Percentiles rank a stretch among this genome's conserved stretches.
phyloP scores from a whole-genome alignment of 176 grass and related monocot species.

The Carex cristatella region DNA sequence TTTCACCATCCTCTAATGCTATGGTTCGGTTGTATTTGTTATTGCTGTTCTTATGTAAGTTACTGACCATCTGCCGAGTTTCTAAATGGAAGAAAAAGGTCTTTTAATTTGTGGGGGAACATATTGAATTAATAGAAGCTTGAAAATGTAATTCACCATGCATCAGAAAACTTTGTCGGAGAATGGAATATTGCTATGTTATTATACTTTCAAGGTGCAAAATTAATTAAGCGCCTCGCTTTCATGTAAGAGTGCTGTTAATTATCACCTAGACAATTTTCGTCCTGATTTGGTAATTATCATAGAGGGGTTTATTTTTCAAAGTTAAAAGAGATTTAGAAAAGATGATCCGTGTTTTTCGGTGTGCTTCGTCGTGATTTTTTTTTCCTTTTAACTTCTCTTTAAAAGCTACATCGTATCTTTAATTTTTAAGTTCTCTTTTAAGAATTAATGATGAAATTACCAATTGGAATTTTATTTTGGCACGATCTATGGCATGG shows the following conservation, averaged over 20 bases:
- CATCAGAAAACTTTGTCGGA: not conserved
- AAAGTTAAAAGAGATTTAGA: too few relatives aligned
- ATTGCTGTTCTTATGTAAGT: conserved; percentile 5
- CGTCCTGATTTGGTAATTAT: too few relatives aligned
- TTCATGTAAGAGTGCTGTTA: not conserved
- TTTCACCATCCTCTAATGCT: not conserved
- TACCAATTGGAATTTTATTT: too few relatives aligned
- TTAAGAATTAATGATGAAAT: too few relatives aligned
- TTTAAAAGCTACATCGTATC: too few relatives aligned
- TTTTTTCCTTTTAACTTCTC: too few relatives aligned
- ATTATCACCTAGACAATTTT: too few relatives aligned
- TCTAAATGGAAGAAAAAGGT: not conserved
- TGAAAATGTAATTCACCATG: not conserved
- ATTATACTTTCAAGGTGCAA: not conserved
- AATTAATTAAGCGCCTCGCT: not conserved
- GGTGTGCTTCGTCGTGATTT: too few relatives aligned
- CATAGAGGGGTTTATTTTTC: too few relatives aligned
- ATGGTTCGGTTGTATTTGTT: conserved; percentile 3
- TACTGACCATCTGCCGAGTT: not conserved
- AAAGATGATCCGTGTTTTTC: too few relatives aligned
- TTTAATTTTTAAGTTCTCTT: too few relatives aligned
- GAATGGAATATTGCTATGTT: not conserved
- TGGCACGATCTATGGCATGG: too few relatives aligned
- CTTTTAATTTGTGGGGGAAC: not conserved
- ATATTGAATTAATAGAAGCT: not conserved